These are phyloP conservation scores for Chlorella sorokiniana DNA, from an alignment of 139 green algal species.

Conservation along the genomic window DNA sequence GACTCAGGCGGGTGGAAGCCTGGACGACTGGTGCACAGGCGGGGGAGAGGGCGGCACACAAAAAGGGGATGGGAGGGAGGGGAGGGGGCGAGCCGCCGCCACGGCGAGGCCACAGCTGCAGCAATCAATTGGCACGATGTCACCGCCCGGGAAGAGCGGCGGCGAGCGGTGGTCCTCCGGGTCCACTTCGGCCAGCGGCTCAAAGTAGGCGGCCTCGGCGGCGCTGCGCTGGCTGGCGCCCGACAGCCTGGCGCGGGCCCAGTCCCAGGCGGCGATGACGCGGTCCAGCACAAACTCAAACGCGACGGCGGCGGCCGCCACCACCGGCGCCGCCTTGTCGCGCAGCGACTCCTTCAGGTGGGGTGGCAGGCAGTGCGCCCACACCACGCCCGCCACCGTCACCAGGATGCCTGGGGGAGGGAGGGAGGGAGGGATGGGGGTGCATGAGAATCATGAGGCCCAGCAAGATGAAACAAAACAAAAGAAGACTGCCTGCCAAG, in stretches of 20 bases:
- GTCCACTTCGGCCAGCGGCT: conserved; percentile 40
- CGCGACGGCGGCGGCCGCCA: conserved; percentile 1
- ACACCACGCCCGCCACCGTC: conserved; percentile 40
- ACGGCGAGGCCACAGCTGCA: neutral
- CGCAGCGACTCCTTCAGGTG: neutral
- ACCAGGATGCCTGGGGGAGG: conserved; percentile 28
- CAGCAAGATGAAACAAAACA: neutral
- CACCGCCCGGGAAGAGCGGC: conserved; percentile 37
- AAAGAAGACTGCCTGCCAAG: neutral
- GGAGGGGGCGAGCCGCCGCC: too few species aligned
- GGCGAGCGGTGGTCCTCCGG: conserved; percentile 44
- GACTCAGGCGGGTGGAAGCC: too few species aligned
- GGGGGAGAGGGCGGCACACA: too few species aligned
- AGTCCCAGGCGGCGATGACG: conserved; percentile 41
- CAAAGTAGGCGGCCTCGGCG: conserved; percentile 35
- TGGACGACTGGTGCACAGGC: too few species aligned
- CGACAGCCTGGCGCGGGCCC: conserved; percentile 16
- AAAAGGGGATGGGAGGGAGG: too few species aligned
- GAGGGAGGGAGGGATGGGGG: neutral
- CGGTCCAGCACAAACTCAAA: conserved; percentile 27
- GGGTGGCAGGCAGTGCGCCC: conserved; percentile 32
- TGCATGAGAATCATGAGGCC: neutral
- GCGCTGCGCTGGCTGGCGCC: conserved; percentile 22
- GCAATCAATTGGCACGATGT: neutral
- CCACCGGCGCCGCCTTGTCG: conserved; percentile 10